Percentiles rank a stretch among this genome's conserved stretches.
phyloP scores from a whole-genome alignment of 73 alveolate species.

The Effrenium voratum region DNA sequence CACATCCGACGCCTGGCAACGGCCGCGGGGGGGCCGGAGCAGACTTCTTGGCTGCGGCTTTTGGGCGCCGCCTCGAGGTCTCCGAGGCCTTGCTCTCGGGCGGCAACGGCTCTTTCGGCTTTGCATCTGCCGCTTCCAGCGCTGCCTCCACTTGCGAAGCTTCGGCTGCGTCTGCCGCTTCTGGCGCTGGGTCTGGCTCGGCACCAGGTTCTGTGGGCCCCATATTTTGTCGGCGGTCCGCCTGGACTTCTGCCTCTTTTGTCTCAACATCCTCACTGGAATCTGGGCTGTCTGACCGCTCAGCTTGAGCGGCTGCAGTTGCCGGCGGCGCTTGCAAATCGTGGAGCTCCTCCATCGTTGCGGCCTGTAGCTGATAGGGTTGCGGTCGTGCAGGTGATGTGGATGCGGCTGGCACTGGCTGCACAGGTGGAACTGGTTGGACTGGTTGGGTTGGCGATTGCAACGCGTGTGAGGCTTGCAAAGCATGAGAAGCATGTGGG shows the following conservation, averaged over 20 bases:
- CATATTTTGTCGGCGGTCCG: neutral
- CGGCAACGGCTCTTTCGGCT: neutral
- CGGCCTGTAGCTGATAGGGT: neutral
- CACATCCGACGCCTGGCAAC: neutral
- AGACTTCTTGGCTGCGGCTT: slow-evolving; percentile 40
- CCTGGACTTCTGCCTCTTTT: neutral
- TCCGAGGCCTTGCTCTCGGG: neutral
- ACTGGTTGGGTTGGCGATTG: neutral
- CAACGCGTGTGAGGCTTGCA: neutral
- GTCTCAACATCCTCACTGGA: neutral
- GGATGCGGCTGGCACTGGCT: too few species aligned
- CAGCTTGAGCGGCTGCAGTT: neutral
- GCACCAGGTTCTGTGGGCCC: too few species aligned
- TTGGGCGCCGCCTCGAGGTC: neutral
- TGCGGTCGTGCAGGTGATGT: too few species aligned
- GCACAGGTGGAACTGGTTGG: neutral
- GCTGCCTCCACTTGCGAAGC: neutral
- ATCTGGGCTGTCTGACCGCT: neutral
- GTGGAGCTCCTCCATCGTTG: neutral
- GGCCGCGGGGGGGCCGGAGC: slow-evolving; percentile 11
- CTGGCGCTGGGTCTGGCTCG: too few species aligned
- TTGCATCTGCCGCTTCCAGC: neutral
- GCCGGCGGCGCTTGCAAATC: neutral
- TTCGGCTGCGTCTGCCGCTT: neutral
- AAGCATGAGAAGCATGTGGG: neutral